Evolutionary conservation across 495 filamentous ascomycete genomes (phyloP), one percentile per base, ranked within the genome.

Genomic region (Aspergillus avenaceus): DNA sequence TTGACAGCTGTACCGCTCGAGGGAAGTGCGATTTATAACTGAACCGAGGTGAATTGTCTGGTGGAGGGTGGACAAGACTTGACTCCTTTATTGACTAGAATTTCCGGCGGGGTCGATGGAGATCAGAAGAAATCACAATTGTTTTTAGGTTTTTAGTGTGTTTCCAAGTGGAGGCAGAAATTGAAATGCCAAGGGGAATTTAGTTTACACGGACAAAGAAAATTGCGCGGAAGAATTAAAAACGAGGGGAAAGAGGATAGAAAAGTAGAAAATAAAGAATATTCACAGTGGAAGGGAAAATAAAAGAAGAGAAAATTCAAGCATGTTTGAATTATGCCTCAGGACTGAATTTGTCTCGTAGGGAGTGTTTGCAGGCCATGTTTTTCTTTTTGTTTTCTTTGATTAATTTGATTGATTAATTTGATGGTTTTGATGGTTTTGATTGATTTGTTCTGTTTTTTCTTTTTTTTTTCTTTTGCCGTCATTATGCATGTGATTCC

Each of bases 401-500:
- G n/a, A n/a, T n/a, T n/a, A n/a, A n/a, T n/a, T n/a, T n/a, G n/a
- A n/a, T n/a, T 3, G 36, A 38, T 7, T 18, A 21, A 38, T n/a
- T 5, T 11, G 19, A 37, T n/a, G 14, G 32, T 11, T 37, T 37
- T 37, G 32, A 14, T 37, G 32, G 5, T 37, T 41, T 41, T 23
- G 4, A 16, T 24, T 9, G n/a, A 13, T 41, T 47, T 26, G 14
- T 41, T 31, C 11, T 44, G 34, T 45, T 50, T 28, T 34, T 45
- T 49, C 45, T 47, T 27, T 41, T 32, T 46, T 42, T 28, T 41
- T 31, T 19, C 23, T 34, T 24, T 38, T 41, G 9, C 16, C 9
- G 12, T 32, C 3, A 13, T 32, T 32, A 13, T 29, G 47, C 53
- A 55, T 55, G 53, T 55, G 53, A 55, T 51, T 48, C n/a, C 28